Evolutionary conservation across 2,329 filamentous ascomycete species (phyloP), one percentile per base, ranked within the genome.

Genomic region (Fusarium sp.): DNA sequence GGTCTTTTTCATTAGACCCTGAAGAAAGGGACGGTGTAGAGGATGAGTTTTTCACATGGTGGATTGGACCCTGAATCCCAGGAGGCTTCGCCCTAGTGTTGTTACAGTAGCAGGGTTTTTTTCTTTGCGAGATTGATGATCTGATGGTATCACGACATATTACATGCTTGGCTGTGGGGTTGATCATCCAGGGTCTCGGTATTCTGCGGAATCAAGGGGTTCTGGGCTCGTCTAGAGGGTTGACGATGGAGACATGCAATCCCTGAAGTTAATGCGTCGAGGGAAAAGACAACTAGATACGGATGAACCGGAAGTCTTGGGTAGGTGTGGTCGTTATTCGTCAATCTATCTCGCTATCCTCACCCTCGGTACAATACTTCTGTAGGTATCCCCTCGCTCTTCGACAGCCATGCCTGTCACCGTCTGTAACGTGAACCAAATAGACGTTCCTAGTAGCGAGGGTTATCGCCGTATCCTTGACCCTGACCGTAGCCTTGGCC

Each of bases 401-500:
- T 28, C 12, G 12, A 28, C 27, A 28, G 27, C 27, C 27, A 28
- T 28, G 27, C 27, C 11, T 28, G 12, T 13, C 12, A 10, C 27
- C 28, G 25, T 25, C 21, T n/a, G 3, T n/a, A 28, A n/a, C 32
- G 18, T 8, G 11, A 37, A 16, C 21, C 48, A 18, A 8, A 48
- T 10, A 14, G 18, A 20, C 10, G n/a, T 37, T 28, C 28, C 60
- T 16, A 63, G 42, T 61, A 63, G 42, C 56, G 47, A 11, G 32
- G 56, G 34, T 63, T 61, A 16, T 37, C 30, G 34, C 58, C 58
- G 2, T 61, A 61, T 6, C 43, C 28, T 23, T 59, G 70, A n/a
- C 67, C 66, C 23, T 75, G 66, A 7, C 40, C 49, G 7, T 55
- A 73, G 16, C 51, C 48, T 23, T 66, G 60, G 11, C 13, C 8